phyloP scores from a whole-genome alignment of 2,329 filamentous ascomycete genomes.

The Plenodomus biglobosus region DNA sequence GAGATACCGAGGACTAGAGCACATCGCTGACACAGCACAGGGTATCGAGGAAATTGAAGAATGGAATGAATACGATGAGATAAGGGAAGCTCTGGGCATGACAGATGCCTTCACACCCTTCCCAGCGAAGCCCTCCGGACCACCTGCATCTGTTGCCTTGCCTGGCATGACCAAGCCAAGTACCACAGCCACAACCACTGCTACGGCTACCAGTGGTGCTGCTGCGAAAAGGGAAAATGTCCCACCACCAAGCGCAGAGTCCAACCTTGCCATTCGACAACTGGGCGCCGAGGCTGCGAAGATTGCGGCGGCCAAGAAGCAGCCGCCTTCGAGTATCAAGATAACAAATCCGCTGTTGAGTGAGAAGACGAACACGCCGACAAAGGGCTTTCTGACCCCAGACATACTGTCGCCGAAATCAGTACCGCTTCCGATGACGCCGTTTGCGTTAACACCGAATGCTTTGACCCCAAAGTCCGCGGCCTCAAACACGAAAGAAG shows the following conservation, averaged over 20 bases:
- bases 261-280: constrained; percentile 42
- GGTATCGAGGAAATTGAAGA: constrained; percentile 94
- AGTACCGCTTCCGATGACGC: constrained; percentile 27
- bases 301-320: constrained; percentile 41
- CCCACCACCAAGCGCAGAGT: constrained; percentile 23
- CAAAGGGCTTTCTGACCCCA: neutral
- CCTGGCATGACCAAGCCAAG: constrained; percentile 4
- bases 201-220: constrained; percentile 11
- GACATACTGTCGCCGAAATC: constrained; percentile 13
- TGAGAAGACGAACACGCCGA: constrained; percentile 36
- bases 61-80: constrained; percentile 98
- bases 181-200: constrained; percentile 8
- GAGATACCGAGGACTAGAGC: neutral
- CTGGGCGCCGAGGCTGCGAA: constrained; percentile 43
- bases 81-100: constrained; percentile 78
- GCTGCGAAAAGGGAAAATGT: constrained; percentile 29
- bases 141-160: neutral
- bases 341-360: constrained; percentile 41
- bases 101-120: constrained; percentile 34
- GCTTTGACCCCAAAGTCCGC: neutral
- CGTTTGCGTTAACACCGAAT: constrained; percentile 5
- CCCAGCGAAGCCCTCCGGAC: constrained; percentile 30
- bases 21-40: constrained; percentile 50
- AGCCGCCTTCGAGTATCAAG: constrained; percentile 33
- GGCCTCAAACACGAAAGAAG: neutral